Base-by-base conservation (phyloP, 2,329 filamentous ascomycete genomes). In the Colletotrichum sp. region DNA sequence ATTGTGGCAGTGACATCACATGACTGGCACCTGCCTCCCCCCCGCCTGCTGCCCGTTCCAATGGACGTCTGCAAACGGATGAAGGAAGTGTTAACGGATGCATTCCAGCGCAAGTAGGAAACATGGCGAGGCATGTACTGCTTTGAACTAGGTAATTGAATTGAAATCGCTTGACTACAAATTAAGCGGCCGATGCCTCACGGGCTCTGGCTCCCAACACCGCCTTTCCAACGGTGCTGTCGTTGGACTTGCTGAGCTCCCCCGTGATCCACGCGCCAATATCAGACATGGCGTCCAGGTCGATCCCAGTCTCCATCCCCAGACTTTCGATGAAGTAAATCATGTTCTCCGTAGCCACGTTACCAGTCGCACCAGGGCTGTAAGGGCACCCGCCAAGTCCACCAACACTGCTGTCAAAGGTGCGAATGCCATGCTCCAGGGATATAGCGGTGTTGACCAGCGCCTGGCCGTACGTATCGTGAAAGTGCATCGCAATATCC, bases 381-480 rank as follows among this genome's bases (percentile, higher is more conserved):
- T 95, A 98, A 0, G 95, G 95, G 82, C 95, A 98, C 0, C 95
- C 95, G 2, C 95, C 95, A 1, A 98, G 87, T 0, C 95, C 95
- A 3, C 92, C 94, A 1, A 98, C 94, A 69, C 94, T 95, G 78
- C 91, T 92, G 82, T 98, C 95, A 82, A 98, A 97, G 0, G 91
- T 94, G 36, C 94, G 87, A 55, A 98, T 90, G 0, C 95, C 95
- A 79, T 94, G 92, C 82, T 95, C 93, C 34, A 97, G 89, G 49
- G 93, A 93, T 1, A 96, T 92, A 13, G 95, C 92, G 7, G 93
- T 93, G 82, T 98, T 98, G 9, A 95, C 93, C n/a, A 96, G 87
- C 2, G 95, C 95, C 86, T 96, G 94, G 2, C 95, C 95, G 82
- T 96, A 96, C 2, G 95, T 98, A 82, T 98, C 95, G 84, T 98